phyloP scores from a whole-genome alignment of 345 rosid genomes.

The Arabidopsis suecica region DNA sequence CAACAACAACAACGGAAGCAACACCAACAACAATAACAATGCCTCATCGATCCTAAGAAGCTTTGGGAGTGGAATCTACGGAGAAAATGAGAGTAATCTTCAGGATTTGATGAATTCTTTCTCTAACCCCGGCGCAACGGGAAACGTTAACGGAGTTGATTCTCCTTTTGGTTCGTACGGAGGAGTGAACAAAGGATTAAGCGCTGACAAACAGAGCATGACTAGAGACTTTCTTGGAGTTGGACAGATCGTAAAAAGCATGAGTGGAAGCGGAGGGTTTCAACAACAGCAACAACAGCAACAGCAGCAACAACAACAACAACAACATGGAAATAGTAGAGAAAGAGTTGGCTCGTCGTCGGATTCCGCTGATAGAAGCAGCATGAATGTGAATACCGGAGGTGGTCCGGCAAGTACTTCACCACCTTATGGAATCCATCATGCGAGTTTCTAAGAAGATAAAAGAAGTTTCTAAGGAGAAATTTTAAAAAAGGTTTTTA shows the following conservation, averaged over 20 bases:
- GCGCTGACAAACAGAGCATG: slow-evolving; percentile 53
- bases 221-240: slow-evolving; percentile 86
- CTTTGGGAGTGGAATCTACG: slow-evolving; percentile 54
- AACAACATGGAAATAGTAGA: slow-evolving; percentile 39
- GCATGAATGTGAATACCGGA: slow-evolving; percentile 41
- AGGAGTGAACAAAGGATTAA: slow-evolving; percentile 38
- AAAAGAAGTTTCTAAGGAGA: not conserved
- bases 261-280: slow-evolving; percentile 53
- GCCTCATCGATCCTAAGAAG: slow-evolving; percentile 60
- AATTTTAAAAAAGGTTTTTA: not conserved
- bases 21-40: slow-evolving; percentile 46
- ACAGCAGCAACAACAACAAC: slow-evolving; percentile 15
- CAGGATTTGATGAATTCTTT: slow-evolving; percentile 68
- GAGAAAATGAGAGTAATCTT: slow-evolving; percentile 61
- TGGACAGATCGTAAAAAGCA: slow-evolving; percentile 64
- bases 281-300: slow-evolving; percentile 38
- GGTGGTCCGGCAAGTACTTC: slow-evolving; percentile 49
- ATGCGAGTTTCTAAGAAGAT: slow-evolving; percentile 40
- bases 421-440: slow-evolving; percentile 47
- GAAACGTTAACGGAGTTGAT: slow-evolving; percentile 48
- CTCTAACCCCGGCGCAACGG: slow-evolving; percentile 45
- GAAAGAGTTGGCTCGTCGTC: slow-evolving; percentile 49
- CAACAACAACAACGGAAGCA: slow-evolving; percentile 42
- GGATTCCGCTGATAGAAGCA: slow-evolving; percentile 52
- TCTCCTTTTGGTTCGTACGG: slow-evolving; percentile 44